A percentile compares a stretch with the other conserved stretches of the same genome.
phyloP scores from a whole-genome alignment of 805 yeast species.

The Myxozyma nipponensis region DNA sequence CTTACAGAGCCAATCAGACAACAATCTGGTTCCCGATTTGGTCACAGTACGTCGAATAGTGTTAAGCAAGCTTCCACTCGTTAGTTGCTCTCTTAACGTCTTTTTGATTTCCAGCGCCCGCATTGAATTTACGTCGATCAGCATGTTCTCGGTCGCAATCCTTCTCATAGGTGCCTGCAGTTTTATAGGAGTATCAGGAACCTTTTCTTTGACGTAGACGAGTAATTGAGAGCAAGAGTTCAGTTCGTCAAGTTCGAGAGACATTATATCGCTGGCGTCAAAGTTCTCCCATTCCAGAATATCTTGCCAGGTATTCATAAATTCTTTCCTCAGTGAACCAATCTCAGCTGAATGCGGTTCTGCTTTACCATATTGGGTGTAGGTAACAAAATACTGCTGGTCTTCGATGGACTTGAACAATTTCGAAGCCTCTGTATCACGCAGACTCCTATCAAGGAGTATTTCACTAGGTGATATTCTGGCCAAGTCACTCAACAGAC shows the following conservation, averaged over 20 bases:
- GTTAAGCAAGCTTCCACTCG: conserved; percentile 45
- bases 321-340: background rate
- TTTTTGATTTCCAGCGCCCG: conserved; percentile 45
- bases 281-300: conserved; percentile 27
- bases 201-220: conserved; percentile 65
- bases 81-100: conserved; percentile 29
- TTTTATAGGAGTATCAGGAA: conserved; percentile 63
- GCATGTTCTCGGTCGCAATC: conserved; percentile 52
- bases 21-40: conserved; percentile 72
- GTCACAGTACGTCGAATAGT: conserved; percentile 73
- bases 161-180: conserved; percentile 65
- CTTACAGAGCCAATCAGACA: conserved; percentile 64
- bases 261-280: conserved; percentile 33
- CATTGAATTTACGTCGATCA: conserved; percentile 75
- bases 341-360: background rate
- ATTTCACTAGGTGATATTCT: conserved; percentile 82
- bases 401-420: conserved; percentile 16
- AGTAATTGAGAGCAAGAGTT: conserved; percentile 61
- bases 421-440: conserved; percentile 1
- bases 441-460: conserved; percentile 40
- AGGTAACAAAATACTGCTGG: conserved; percentile 43
- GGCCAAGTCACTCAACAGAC: conserved; percentile 65
- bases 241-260: conserved; percentile 47
- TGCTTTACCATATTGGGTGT: background rate
- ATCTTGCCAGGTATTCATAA: conserved; percentile 11